A percentile compares a stretch with the other conserved stretches of the same genome.
Evolutionary conservation across 2,329 filamentous ascomycete species (phyloP).

Genomic region (Aquanectria penicillioides): DNA sequence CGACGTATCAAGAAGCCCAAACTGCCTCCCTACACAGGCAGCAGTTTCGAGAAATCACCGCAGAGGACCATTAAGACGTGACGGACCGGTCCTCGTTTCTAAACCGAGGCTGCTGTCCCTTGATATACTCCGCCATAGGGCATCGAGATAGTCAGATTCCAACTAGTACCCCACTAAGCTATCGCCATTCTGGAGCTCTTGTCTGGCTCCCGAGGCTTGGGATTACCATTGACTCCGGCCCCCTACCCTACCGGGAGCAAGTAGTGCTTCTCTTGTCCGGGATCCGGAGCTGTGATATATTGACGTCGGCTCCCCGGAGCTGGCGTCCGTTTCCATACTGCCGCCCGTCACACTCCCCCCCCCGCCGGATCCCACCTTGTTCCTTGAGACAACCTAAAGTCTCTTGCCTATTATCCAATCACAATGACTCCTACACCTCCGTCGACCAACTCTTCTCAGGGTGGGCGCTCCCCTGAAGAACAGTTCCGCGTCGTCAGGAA

Average conservation of each 20-base stretch:
- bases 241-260: neutral
- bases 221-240: neutral
- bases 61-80: neutral
- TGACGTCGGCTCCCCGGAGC: slow-evolving; percentile 34
- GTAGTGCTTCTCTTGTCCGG: slow-evolving; percentile 2
- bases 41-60: slow-evolving; percentile 8
- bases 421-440: slow-evolving; percentile 80
- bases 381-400: slow-evolving; percentile 34
- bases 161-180: no score
- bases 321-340: slow-evolving; percentile 25
- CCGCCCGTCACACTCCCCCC: slow-evolving; percentile 19
- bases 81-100: neutral
- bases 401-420: slow-evolving; percentile 33
- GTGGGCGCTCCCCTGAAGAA: slow-evolving; percentile 82
- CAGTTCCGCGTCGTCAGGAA: slow-evolving; percentile 91
- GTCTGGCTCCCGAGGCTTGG: neutral
- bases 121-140: neutral
- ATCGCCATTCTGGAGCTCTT: no score
- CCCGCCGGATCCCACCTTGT: slow-evolving; percentile 30
- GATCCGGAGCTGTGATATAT: slow-evolving; percentile 37
- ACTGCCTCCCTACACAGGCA: slow-evolving; percentile 9
- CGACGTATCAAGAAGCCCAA: slow-evolving; percentile 10
- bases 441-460: slow-evolving; percentile 80
- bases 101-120: slow-evolving; percentile 10
- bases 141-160: no score